Conservation (phyloP, 768 basidiomycete genomes). For the Lactifluus volemus region DNA sequence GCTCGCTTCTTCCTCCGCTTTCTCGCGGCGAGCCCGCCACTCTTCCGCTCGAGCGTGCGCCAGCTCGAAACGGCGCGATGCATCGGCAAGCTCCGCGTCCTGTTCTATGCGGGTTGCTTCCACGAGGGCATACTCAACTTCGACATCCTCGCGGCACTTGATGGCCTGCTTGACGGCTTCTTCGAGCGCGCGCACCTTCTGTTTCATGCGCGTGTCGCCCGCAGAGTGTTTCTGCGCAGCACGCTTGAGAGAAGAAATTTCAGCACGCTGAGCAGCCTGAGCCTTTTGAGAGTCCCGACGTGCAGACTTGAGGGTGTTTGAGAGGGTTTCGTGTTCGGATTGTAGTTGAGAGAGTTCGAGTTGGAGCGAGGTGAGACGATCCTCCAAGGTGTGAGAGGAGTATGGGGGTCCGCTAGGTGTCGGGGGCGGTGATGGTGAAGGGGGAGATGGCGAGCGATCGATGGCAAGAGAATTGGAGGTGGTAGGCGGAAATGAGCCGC, state of each 20-base stretch:
- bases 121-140: constrained; percentile 33
- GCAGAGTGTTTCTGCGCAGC: constrained; percentile 71
- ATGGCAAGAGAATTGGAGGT: not conserved
- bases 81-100: constrained; percentile 8
- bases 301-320: constrained; percentile 62
- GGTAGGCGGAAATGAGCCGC: not conserved
- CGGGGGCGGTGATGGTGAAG: constrained; percentile 14
- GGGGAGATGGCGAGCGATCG: constrained; percentile 19
- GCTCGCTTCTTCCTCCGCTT: constrained; percentile 41
- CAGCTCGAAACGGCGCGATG: constrained; percentile 27
- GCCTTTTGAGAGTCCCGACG: constrained; percentile 79
- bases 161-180: constrained; percentile 75
- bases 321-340: constrained; percentile 60
- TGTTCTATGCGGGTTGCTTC: constrained; percentile 27
- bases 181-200: constrained; percentile 81
- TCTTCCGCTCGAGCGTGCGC: constrained; percentile 11
- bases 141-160: constrained; percentile 38
- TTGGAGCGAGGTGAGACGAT: constrained; percentile 55
- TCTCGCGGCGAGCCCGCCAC: constrained; percentile 6
- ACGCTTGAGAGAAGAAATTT: constrained; percentile 78
- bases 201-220: constrained; percentile 70
- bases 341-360: constrained; percentile 55
- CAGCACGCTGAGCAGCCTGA: constrained; percentile 69
- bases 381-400: constrained; percentile 49
- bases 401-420: constrained; percentile 21